Evolutionary conservation across 495 filamentous ascomycete species (phyloP).

Genomic region (Podospora anserina): DNA sequence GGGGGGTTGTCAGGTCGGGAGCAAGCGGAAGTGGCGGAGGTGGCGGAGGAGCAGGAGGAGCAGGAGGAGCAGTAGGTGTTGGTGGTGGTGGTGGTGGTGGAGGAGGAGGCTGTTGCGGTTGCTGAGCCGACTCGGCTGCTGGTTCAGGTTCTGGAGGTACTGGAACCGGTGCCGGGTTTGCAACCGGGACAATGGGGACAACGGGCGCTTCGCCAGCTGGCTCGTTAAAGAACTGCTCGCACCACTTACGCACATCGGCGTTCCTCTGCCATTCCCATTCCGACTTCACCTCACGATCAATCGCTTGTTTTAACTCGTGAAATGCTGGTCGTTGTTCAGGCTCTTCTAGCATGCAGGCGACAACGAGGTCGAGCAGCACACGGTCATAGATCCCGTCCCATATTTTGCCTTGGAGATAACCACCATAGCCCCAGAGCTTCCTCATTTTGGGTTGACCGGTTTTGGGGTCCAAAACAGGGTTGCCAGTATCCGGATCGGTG

Average conservation of each 20-base stretch:
- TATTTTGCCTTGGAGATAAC: background rate
- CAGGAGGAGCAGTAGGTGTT: too few relatives aligned
- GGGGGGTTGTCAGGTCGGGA: too few relatives aligned
- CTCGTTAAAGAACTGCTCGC: background rate
- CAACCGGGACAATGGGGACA: background rate
- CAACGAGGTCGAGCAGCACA: background rate
- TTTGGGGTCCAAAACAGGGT: background rate
- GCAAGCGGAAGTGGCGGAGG: too few relatives aligned
- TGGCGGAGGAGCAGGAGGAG: too few relatives aligned
- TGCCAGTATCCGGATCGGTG: background rate
- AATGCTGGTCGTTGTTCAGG: background rate
- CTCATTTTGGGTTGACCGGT: background rate
- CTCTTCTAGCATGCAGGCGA: background rate
- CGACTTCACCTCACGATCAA: background rate
- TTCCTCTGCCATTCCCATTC: background rate
- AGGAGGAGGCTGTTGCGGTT: background rate
- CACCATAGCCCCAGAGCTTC: background rate
- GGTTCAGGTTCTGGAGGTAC: background rate
- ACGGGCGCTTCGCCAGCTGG: background rate
- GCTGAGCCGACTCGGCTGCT: too few relatives aligned
- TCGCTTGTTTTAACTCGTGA: background rate
- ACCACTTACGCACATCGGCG: background rate
- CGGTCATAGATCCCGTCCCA: background rate
- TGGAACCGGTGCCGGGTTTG: background rate
- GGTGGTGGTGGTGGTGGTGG: background rate